phyloP scores from a whole-genome alignment of 2,329 filamentous ascomycete genomes.

The Mollisiaceae sp. region DNA sequence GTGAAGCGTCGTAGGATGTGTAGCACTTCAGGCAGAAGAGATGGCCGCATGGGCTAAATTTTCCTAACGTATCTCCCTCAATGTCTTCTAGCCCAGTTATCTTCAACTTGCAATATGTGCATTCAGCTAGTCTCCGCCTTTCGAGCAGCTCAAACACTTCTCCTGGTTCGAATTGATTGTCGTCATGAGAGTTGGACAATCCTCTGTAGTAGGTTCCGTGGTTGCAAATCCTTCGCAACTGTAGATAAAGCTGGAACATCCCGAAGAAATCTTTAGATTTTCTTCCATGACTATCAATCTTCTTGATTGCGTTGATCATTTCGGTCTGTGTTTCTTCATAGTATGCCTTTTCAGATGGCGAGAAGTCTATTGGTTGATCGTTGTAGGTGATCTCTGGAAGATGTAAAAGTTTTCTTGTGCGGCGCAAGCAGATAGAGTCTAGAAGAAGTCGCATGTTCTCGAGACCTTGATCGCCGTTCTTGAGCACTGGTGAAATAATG shows the following conservation, averaged over 20 bases:
- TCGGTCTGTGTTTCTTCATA: slow-evolving; percentile 17
- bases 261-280: slow-evolving; percentile 20
- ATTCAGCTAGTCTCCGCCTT: slow-evolving; percentile 9
- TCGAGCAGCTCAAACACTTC: slow-evolving; percentile 20
- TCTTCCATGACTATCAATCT: slow-evolving; percentile 16
- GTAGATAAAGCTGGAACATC: slow-evolving; percentile 22
- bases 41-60: slow-evolving; percentile 27
- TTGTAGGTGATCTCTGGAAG: slow-evolving; percentile 42
- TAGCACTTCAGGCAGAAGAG: slow-evolving; percentile 25
- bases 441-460: slow-evolving; percentile 44
- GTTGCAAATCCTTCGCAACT: slow-evolving; percentile 28
- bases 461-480: slow-evolving; percentile 34
- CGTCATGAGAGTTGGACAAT: background rate
- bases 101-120: slow-evolving; percentile 14
- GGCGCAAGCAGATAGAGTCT: slow-evolving; percentile 48
- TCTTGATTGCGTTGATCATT: slow-evolving; percentile 19
- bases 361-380: slow-evolving; percentile 43
- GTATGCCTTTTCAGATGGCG: slow-evolving; percentile 33
- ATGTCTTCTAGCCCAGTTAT: slow-evolving; percentile 15
- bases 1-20: slow-evolving; percentile 13
- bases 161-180: slow-evolving; percentile 15
- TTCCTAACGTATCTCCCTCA: slow-evolving; percentile 12
- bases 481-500: slow-evolving; percentile 30
- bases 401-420: slow-evolving; percentile 48
- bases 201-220: slow-evolving; percentile 26